phyloP scores from a whole-genome alignment of 2,329 filamentous ascomycete genomes.

The Colletotrichum agaves region DNA sequence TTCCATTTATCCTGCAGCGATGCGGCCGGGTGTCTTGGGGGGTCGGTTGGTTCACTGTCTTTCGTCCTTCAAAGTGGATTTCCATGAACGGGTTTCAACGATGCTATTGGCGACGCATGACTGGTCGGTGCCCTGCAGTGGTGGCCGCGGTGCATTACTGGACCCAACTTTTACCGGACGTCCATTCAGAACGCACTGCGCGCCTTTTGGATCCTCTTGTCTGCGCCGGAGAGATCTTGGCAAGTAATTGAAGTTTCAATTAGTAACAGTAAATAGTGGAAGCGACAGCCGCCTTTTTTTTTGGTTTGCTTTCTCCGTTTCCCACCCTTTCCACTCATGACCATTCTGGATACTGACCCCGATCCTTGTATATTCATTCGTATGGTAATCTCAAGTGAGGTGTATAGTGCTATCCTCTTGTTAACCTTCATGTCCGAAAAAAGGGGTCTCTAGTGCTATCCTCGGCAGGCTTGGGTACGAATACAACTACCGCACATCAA shows the following conservation, averaged over 20 bases:
- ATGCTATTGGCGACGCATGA: slow-evolving; percentile 21
- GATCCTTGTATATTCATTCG: slow-evolving; percentile 8
- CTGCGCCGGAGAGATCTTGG: no score
- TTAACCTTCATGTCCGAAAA: no score
- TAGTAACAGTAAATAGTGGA: background rate
- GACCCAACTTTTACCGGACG: slow-evolving; percentile 35
- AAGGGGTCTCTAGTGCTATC: background rate
- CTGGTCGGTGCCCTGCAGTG: background rate
- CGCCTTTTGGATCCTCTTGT: no score
- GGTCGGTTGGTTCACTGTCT: background rate
- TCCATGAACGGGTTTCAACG: slow-evolving; percentile 9
- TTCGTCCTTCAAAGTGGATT: background rate
- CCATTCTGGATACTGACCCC: slow-evolving; percentile 9
- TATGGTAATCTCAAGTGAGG: background rate
- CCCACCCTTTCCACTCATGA: slow-evolving; percentile 8
- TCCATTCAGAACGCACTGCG: slow-evolving; percentile 5
- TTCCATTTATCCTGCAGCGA: background rate
- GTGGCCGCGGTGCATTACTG: slow-evolving; percentile 18
- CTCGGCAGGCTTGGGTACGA: slow-evolving; percentile 9
- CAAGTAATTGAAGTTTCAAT: no score
- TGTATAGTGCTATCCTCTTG: slow-evolving; percentile 4
- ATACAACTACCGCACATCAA: background rate
- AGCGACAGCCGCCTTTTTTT: background rate
- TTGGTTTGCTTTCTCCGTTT: background rate
- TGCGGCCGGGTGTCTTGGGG: slow-evolving; percentile 5